Evolutionary conservation across 805 yeast species (phyloP).

Genomic region (Candida lessepsii): DNA sequence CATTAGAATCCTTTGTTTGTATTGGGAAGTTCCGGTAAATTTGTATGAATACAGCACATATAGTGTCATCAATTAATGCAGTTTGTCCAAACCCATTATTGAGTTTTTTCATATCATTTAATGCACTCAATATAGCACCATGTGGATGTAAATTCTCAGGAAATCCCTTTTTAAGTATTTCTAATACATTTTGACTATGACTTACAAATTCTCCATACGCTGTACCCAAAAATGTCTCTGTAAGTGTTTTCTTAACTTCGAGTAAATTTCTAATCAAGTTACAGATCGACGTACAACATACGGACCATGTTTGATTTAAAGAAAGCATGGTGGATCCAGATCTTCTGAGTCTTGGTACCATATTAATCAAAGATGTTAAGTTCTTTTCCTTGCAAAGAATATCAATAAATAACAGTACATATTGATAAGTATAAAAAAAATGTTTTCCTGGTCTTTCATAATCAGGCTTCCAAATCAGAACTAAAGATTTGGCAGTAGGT

Average conservation of each 20-base stretch:
- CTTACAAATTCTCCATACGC: constrained; percentile 45
- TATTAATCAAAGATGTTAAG: constrained; percentile 53
- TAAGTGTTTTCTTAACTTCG: constrained; percentile 42
- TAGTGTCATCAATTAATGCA: constrained; percentile 69
- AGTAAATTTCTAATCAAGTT: constrained; percentile 47
- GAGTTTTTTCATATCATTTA: constrained; percentile 60
- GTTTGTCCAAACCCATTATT: constrained; percentile 84
- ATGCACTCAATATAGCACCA: constrained; percentile 38
- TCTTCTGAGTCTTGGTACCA: constrained; percentile 74
- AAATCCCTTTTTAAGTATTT: constrained; percentile 27
- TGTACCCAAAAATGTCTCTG: constrained; percentile 51
- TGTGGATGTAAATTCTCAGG: constrained; percentile 28
- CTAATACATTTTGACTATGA: constrained; percentile 32
- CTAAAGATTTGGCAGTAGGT: constrained; percentile 65
- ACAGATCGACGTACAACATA: constrained; percentile 51
- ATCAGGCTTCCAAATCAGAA: constrained; percentile 93
- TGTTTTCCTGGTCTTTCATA: constrained; percentile 91
- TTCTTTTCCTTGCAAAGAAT: constrained; percentile 55
- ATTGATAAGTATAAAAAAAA: constrained; percentile 71
- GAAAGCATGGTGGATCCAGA: constrained; percentile 74
- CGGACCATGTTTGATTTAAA: constrained; percentile 66
- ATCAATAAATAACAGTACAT: constrained; percentile 61
- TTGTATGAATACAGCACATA: constrained; percentile 57
- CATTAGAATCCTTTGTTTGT: not conserved
- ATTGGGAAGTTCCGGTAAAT: constrained; percentile 32